Base-by-base conservation (phyloP, 2,329 filamentous ascomycete genomes). In the Ceratocystis cubensis region DNA sequence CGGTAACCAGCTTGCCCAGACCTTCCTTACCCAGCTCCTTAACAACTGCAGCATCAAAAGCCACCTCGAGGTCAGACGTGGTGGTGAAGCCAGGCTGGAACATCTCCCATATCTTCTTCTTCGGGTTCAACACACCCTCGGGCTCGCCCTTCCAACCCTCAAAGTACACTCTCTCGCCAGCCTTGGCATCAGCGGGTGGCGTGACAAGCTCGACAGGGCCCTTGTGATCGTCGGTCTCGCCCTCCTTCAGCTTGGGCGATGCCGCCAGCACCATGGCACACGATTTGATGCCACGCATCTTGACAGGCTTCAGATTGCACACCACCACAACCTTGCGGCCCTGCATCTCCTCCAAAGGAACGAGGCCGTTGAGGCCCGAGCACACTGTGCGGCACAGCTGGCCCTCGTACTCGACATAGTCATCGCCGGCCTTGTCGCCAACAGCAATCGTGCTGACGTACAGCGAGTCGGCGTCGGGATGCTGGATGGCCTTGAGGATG, bases 21-120 rank as follows among this genome's bases (percentile, higher is more conserved):
- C 82, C 88, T 69, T 86, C 83, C 75, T 88, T 88, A 73, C 87
- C 86, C 68, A 93, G 79, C 76, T 88, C 85, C 76, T 89, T 87
- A 45, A 96, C 89, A 59, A 80, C 85, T 57, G 78, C 82, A 2
- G 88, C 89, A 73, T 97, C 89, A 74, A 97, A 99, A 0, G 83
- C 91, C 45, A 96, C 93, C 77, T 92, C 88, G 64, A 93, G 80
- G 61, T 76, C 77, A 6, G 88, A 87, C 1, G 88, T 96, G 6
- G 93, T 99, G 37, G 89, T 96, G 79, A 97, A 97, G 0, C 93
- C 94, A 0, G 92, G 91, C 81, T 97, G 93, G 78, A 96, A 90
- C 8, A 83, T 90, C 82, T 99, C 94, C 92, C 93, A 97, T 69
- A 97, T 81, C 86, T 97, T 97, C 86, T 97, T 99, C 87, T 99